Conservation (phyloP, 352 stramenopile species). For the Globisporangium cederbergense region DNA sequence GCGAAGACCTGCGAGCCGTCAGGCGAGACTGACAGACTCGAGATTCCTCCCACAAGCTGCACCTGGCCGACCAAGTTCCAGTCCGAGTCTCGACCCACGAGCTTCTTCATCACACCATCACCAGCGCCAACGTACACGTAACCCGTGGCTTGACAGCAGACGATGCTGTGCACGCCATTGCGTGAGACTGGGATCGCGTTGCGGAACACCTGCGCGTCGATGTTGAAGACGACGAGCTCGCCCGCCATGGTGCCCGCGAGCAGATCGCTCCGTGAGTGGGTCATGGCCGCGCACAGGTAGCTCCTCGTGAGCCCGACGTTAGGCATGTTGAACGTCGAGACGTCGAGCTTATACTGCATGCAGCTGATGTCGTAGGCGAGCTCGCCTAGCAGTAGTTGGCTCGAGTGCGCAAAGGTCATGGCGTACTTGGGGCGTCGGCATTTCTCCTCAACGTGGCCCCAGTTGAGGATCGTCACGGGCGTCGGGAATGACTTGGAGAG, state of each 20-base stretch:
- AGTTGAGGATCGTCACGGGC: conserved; percentile 66
- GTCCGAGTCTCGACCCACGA: conserved; percentile 68
- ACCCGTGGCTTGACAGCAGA: conserved; percentile 49
- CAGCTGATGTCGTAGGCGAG: conserved; percentile 68
- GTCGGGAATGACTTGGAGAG: conserved; percentile 63
- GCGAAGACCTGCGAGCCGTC: conserved; percentile 57
- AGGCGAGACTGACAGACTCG: conserved; percentile 61
- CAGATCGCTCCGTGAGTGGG: conserved; percentile 44
- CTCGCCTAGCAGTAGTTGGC: conserved; percentile 55
- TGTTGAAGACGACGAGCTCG: conserved; percentile 87
- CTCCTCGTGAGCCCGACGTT: conserved; percentile 67
- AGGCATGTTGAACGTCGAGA: conserved; percentile 62
- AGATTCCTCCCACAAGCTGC: conserved; percentile 77
- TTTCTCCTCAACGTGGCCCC: conserved; percentile 67
- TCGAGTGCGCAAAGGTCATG: conserved; percentile 64
- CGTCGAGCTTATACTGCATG: conserved; percentile 80
- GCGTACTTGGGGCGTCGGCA: conserved; percentile 61
- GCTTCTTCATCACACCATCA: conserved; percentile 85
- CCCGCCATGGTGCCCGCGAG: conserved; percentile 64
- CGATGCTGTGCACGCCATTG: conserved; percentile 78
- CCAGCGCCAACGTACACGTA: conserved; percentile 82
- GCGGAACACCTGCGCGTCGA: conserved; percentile 58
- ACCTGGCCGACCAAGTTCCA: conserved; percentile 84
- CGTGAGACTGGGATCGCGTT: conserved; percentile 55
- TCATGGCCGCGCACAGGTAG: conserved; percentile 68